Percentiles rank a stretch among this genome's conserved stretches.
Conservation (phyloP, 2,329 filamentous ascomycete species). For the Hymenoscyphus salicellus region DNA sequence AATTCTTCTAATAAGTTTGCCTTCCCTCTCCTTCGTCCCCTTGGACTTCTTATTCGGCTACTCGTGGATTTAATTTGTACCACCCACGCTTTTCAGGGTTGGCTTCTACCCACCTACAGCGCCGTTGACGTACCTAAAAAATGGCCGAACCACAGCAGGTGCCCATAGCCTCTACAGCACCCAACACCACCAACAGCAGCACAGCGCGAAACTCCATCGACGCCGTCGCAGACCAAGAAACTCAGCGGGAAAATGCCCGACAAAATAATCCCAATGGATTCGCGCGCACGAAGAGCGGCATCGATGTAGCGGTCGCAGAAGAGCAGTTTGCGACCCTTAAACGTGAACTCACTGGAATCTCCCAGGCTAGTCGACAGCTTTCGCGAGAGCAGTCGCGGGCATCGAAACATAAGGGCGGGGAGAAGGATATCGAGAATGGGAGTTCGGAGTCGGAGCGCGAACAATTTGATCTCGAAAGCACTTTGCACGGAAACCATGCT, state of each 20-base stretch:
- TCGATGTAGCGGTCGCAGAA: slow-evolving; percentile 62
- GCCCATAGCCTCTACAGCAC: slow-evolving; percentile 5
- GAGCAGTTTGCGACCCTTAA: slow-evolving; percentile 68
- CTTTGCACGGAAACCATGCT: slow-evolving; percentile 67
- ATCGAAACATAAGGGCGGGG: slow-evolving; percentile 25
- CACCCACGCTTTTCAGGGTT: background rate
- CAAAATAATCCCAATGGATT: slow-evolving; percentile 48
- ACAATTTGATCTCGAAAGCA: slow-evolving; percentile 72
- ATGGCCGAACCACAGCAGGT: slow-evolving; percentile 7
- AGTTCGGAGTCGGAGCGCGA: slow-evolving; percentile 44
- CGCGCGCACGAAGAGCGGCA: slow-evolving; percentile 42
- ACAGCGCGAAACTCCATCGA: slow-evolving; percentile 21
- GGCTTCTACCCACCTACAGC: background rate
- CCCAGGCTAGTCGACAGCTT: slow-evolving; percentile 52
- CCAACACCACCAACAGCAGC: slow-evolving; percentile 10
- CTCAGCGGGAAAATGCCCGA: slow-evolving; percentile 27
- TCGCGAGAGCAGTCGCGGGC: slow-evolving; percentile 44
- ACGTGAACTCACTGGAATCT: slow-evolving; percentile 57
- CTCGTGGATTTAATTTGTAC: background rate
- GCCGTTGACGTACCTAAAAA: background rate
- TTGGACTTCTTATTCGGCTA: background rate
- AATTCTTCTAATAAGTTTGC: background rate
- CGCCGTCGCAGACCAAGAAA: slow-evolving; percentile 44
- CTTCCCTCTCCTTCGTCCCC: background rate
- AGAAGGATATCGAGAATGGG: slow-evolving; percentile 59